Evolutionary conservation across 768 basidiomycete genomes (phyloP).

Genomic region (Lactarius sanguifluus): DNA sequence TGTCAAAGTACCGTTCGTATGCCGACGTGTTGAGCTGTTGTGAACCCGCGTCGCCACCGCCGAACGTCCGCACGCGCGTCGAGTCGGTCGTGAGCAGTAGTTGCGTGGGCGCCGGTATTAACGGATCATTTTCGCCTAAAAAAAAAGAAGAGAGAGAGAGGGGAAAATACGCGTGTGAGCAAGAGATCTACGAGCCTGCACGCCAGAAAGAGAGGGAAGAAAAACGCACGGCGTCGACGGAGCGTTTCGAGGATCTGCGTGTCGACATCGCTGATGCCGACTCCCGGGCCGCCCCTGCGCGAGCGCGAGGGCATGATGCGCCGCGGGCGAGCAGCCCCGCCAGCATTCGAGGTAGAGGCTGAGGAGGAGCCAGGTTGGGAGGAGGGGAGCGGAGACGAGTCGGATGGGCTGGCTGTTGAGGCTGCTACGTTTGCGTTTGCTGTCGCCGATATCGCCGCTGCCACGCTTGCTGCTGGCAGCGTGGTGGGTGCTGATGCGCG

Average conservation of each 20-base stretch:
- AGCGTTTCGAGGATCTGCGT: conserved; percentile 80
- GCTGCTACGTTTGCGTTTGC: conserved; percentile 6
- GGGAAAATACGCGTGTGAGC: neutral
- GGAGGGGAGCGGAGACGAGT: conserved; percentile 2
- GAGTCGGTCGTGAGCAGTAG: conserved; percentile 78
- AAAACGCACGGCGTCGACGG: conserved; percentile 66
- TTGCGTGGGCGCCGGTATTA: conserved; percentile 62
- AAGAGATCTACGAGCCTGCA: too few relatives aligned
- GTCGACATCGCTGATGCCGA: conserved; percentile 78
- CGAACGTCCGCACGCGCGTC: conserved; percentile 45
- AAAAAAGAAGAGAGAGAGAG: neutral
- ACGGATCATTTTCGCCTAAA: conserved; percentile 67
- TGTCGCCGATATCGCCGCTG: neutral
- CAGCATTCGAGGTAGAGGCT: conserved; percentile 11
- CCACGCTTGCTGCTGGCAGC: conserved; percentile 4
- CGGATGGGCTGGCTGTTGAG: neutral
- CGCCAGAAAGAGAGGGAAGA: neutral
- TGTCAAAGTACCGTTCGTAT: conserved; percentile 74
- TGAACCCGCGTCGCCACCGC: conserved; percentile 36
- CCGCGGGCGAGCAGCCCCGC: conserved; percentile 52
- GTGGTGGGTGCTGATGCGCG: conserved; percentile 20
- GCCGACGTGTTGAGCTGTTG: conserved; percentile 56
- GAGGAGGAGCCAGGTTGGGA: conserved; percentile 20
- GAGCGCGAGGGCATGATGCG: conserved; percentile 81
- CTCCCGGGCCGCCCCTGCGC: conserved; percentile 76